These are phyloP conservation scores for Botrytis sinoallii DNA, from an alignment of 2,329 filamentous ascomycete species.

Conservation along the genomic window DNA sequence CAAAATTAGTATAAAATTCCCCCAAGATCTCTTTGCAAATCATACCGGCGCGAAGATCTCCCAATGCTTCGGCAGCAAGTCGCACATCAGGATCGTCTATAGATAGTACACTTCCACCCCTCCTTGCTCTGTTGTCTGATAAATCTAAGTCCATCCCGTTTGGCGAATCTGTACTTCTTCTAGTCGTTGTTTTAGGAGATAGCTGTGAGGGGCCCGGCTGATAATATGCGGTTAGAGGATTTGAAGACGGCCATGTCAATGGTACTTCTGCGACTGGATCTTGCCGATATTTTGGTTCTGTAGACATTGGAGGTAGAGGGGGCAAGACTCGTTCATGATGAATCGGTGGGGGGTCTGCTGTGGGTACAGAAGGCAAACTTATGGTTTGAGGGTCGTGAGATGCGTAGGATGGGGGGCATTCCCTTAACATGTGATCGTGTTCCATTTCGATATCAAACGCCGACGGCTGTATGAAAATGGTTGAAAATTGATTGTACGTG, in stretches of 20 bases:
- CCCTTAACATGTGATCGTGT: slow-evolving; percentile 37
- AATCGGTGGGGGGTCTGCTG: slow-evolving; percentile 31
- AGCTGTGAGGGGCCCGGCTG: slow-evolving; percentile 35
- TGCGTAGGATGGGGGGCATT: slow-evolving; percentile 34
- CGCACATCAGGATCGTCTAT: slow-evolving; percentile 66
- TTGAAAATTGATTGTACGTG: not conserved
- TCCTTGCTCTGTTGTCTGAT: slow-evolving; percentile 31
- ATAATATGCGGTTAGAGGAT: slow-evolving; percentile 38
- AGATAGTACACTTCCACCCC: slow-evolving; percentile 38
- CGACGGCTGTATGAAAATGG: slow-evolving; percentile 21
- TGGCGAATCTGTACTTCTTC: slow-evolving; percentile 30
- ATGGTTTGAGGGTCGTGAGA: slow-evolving; percentile 35
- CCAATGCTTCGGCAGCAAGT: slow-evolving; percentile 71
- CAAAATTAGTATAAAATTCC: slow-evolving; percentile 17
- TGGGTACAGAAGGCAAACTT: slow-evolving; percentile 33
- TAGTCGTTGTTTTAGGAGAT: slow-evolving; percentile 31
- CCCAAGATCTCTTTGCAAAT: slow-evolving; percentile 20
- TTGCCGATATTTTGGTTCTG: slow-evolving; percentile 28
- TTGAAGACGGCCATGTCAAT: slow-evolving; percentile 37
- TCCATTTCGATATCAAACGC: slow-evolving; percentile 32
- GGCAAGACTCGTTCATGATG: slow-evolving; percentile 37
- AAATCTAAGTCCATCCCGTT: slow-evolving; percentile 36
- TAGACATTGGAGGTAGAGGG: slow-evolving; percentile 30
- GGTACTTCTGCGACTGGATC: slow-evolving; percentile 28
- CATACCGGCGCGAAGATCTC: slow-evolving; percentile 70